Evolutionary conservation across 169 alveolate species (phyloP).

Genomic region (Babesia gibsoni): DNA sequence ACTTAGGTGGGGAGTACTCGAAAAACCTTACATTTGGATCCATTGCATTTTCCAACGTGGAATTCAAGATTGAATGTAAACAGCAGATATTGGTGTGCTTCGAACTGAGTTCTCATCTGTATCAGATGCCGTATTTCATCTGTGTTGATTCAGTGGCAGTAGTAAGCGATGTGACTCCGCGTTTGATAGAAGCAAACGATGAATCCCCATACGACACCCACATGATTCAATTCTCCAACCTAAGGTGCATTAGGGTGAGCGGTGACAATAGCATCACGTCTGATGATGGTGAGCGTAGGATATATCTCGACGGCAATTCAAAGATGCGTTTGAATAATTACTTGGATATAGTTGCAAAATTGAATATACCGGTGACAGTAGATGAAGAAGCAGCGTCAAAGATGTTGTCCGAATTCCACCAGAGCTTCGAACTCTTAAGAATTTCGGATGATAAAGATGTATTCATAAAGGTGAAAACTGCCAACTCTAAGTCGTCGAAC

Average conservation of each 20-base stretch:
- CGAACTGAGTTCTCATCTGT: constrained; percentile 14
- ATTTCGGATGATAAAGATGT: constrained; percentile 15
- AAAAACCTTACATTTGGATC: constrained; percentile 38
- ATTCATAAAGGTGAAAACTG: constrained; percentile 12
- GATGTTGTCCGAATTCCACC: neutral
- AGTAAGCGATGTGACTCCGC: constrained; percentile 16
- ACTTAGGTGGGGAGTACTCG: constrained; percentile 50
- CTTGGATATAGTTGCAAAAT: constrained; percentile 13
- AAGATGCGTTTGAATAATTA: constrained; percentile 19
- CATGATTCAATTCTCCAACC: constrained; percentile 3
- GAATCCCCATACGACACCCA: constrained; percentile 48
- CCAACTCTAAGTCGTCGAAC: neutral
- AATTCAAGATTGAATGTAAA: constrained; percentile 28
- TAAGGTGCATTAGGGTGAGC: constrained; percentile 9
- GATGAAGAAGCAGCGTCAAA: constrained; percentile 17
- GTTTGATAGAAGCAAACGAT: neutral
- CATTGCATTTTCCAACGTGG: constrained; percentile 29
- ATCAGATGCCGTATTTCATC: constrained; percentile 20
- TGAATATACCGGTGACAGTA: neutral
- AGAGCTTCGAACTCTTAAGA: constrained; percentile 13
- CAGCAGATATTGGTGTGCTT: constrained; percentile 15
- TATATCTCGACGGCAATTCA: constrained; percentile 35
- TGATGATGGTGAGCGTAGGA: constrained; percentile 14
- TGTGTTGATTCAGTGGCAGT: constrained; percentile 31
- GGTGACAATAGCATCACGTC: constrained; percentile 22